Percentiles rank a stretch among this genome's conserved stretches.
Evolutionary conservation across 108 stramenopile genomes (phyloP).

Genomic region (Conticribra weissflogii): DNA sequence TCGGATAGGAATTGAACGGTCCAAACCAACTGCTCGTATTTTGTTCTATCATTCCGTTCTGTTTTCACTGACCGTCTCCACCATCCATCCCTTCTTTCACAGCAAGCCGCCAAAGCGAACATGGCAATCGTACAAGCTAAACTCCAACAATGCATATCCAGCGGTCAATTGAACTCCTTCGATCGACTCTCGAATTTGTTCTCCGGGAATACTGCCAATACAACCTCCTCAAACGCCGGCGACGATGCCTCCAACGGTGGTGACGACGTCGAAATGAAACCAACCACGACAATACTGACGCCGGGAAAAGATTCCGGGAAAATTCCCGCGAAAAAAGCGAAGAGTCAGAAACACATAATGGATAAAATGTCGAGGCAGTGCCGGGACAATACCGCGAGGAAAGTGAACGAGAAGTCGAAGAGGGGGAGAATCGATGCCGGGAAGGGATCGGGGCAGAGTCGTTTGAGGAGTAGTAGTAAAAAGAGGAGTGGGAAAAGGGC

Average conservation of each 20-base stretch:
- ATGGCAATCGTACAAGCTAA: conserved; percentile 70
- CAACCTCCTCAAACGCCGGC: not conserved
- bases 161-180: conserved; percentile 59
- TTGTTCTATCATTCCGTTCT: conserved; percentile 1
- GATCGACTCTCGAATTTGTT: conserved; percentile 69
- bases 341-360: conserved; percentile 17
- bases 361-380: conserved; percentile 23
- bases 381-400: conserved; percentile 34
- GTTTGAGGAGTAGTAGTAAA: conserved; percentile 45
- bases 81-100: not conserved
- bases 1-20: no score
- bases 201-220: conserved; percentile 25
- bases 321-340: conserved; percentile 43
- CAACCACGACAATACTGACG: not conserved
- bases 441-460: conserved; percentile 1
- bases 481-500: conserved; percentile 34
- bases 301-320: conserved; percentile 39
- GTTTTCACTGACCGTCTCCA: not conserved
- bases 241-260: conserved; percentile 14
- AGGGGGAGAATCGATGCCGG: conserved; percentile 4
- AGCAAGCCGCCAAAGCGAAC: conserved; percentile 66
- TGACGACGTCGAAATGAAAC: conserved; percentile 32
- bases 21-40: not conserved
- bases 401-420: conserved; percentile 30
- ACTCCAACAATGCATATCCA: conserved; percentile 50